Evolutionary conservation across 202 grass and related monocot species (phyloP).

Genomic region (Hordeum pubiflorum): DNA sequence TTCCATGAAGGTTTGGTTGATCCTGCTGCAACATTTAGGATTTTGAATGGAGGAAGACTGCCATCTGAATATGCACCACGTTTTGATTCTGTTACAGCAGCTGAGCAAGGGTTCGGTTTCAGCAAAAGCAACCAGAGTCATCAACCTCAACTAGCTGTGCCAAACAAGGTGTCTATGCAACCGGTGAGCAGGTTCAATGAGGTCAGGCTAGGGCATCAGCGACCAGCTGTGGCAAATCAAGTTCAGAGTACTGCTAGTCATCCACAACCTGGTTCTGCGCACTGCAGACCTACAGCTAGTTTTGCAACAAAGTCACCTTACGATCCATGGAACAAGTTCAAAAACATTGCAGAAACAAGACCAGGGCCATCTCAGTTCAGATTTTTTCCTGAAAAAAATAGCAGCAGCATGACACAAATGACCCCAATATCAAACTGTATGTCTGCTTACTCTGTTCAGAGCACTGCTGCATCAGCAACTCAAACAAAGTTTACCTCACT

Average conservation of each 20-base stretch:
- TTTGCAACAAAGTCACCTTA: conserved; percentile 37
- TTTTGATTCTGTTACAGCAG: conserved; percentile 28
- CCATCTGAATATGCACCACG: conserved; percentile 18
- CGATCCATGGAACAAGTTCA: conserved; percentile 18
- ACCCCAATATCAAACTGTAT: conserved; percentile 25
- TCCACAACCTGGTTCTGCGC: conserved; percentile 27
- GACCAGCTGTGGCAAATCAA: conserved; percentile 15
- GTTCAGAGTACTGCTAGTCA: conserved; percentile 29
- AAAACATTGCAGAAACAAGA: conserved; percentile 29
- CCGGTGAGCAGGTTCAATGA: conserved; percentile 24
- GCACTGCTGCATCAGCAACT: conserved; percentile 2
- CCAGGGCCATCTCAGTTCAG: conserved; percentile 17
- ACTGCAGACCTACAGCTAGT: conserved; percentile 31
- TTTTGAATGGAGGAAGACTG: conserved; percentile 17
- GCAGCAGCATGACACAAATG: conserved; percentile 36
- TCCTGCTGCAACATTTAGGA: conserved; percentile 5
- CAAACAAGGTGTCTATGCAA: conserved; percentile 29
- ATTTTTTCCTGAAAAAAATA: conserved; percentile 21
- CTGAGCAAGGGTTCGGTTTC: conserved; percentile 23
- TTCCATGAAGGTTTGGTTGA: conserved; percentile 9
- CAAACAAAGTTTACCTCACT: conserved; percentile 50
- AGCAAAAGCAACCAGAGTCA: conserved; percentile 17
- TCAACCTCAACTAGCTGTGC: conserved; percentile 25
- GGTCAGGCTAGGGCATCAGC: conserved; percentile 5
- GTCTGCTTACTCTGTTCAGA: conserved; percentile 24